Evolutionary conservation across 768 basidiomycete genomes (phyloP), one percentile per base, ranked within the genome.

Genomic region (Mycena albidolilacea): DNA sequence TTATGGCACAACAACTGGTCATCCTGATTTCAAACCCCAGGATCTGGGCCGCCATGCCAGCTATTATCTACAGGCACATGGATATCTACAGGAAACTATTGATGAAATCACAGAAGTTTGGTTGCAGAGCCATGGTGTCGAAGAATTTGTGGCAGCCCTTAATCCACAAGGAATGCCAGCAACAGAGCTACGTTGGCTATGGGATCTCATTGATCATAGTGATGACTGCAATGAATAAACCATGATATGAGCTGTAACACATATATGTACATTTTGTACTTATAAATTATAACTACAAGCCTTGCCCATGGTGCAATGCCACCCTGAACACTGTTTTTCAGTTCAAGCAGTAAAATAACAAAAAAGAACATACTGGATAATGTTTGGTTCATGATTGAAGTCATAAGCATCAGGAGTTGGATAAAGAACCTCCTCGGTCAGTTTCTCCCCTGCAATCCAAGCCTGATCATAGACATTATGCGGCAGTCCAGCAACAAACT

Each of bases 401-500:
- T 74, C 73, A 73, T 78, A 78, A 2, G 11, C 14, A 35, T 70
- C 35, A 0, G 11, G 39, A n/a, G 67, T 37, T 19, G 68, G 68
- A 12, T 52, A 63, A 5, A 78, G 35, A 14, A 61, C 9, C 21
- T 70, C 38, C 37, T 64, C 23, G 1, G 41, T 65, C 9, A 50
- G 14, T n/a, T 4, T 2, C 21, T 68, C 66, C 1, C 9, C 12
- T 7, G 50, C 44, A 8, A 77, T 41, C 78, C 78, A 78, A 21
- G 57, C 55, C 14, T 7, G 15, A 46, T 71, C 46, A 64, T 79
- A 79, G 2, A 73, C 71, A 62, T 73, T 76, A 10, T 35, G 38
- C 6, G 78, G 78, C 17, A 79, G 64, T 0, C 62, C 69, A 10
- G 71, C 30, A 15, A 78, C 73, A 67, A 75, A 77, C 11, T 62